Evolutionary conservation across 768 basidiomycete species (phyloP).

Genomic region (Leccinum incarnatum): DNA sequence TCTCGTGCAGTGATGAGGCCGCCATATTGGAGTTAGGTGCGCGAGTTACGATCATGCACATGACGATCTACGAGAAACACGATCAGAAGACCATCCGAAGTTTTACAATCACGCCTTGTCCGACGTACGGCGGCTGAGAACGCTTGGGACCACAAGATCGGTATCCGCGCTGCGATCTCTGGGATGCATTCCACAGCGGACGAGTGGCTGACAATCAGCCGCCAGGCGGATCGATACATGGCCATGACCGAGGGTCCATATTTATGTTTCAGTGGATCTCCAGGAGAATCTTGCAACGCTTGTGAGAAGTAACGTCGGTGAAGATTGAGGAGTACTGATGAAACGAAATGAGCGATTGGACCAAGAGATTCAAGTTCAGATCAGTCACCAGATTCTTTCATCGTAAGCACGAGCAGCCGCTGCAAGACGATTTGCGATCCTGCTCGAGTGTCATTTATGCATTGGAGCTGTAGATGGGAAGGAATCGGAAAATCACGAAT

Average conservation of each 20-base stretch:
- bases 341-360: not conserved
- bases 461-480: conserved; percentile 39
- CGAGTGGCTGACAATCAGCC: conserved; percentile 51
- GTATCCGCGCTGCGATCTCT: conserved; percentile 43
- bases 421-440: conserved; percentile 34
- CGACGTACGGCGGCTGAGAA: conserved; percentile 60
- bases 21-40: conserved; percentile 50
- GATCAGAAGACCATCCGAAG: not conserved
- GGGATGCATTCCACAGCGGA: conserved; percentile 42
- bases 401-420: conserved; percentile 41
- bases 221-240: conserved; percentile 69
- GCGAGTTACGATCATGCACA: conserved; percentile 53
- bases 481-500: conserved; percentile 62
- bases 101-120: not conserved
- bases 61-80: conserved; percentile 44
- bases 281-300: conserved; percentile 57
- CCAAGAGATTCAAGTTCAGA: not conserved
- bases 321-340: conserved; percentile 57
- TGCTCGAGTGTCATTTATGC: conserved; percentile 18
- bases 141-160: conserved; percentile 62
- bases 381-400: conserved; percentile 50
- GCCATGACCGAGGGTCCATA: conserved; percentile 71
- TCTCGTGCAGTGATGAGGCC: conserved; percentile 44
- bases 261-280: conserved; percentile 56
- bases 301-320: conserved; percentile 69